Evolutionary conservation across 2,329 filamentous ascomycete species (phyloP).

Genomic region (Fusarium solani-melongenae): DNA sequence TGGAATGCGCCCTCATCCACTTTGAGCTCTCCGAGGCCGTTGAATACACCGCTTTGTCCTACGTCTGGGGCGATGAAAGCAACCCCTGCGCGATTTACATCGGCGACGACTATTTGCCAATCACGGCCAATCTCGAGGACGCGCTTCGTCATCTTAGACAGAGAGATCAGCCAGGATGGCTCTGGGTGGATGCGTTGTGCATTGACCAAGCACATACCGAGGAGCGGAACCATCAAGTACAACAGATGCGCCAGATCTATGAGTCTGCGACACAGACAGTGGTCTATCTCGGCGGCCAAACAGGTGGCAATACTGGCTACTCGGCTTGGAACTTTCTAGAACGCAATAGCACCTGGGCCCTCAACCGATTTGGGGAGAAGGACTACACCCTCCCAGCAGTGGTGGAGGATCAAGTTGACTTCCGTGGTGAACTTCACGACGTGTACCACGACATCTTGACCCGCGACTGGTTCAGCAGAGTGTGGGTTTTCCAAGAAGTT

Average conservation of each 20-base stretch:
- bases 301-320: background rate
- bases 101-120: background rate
- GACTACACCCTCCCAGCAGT: background rate
- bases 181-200: background rate
- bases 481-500: background rate
- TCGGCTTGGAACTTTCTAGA: background rate
- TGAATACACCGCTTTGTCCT: background rate
- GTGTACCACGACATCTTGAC: background rate
- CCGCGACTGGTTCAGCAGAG: background rate
- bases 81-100: background rate
- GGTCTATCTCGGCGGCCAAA: background rate
- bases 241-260: background rate
- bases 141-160: background rate
- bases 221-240: background rate
- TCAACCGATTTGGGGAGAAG: background rate
- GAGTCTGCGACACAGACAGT: background rate
- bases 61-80: background rate
- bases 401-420: background rate
- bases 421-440: background rate
- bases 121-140: background rate
- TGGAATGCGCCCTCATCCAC: background rate
- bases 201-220: background rate
- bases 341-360: background rate
- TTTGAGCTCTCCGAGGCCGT: background rate
- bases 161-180: background rate